A percentile compares a stretch with the other conserved stretches of the same genome.
These are phyloP conservation scores for Epichloe festucae DNA, from an alignment of 2,329 filamentous ascomycete species.

Conservation along the genomic window DNA sequence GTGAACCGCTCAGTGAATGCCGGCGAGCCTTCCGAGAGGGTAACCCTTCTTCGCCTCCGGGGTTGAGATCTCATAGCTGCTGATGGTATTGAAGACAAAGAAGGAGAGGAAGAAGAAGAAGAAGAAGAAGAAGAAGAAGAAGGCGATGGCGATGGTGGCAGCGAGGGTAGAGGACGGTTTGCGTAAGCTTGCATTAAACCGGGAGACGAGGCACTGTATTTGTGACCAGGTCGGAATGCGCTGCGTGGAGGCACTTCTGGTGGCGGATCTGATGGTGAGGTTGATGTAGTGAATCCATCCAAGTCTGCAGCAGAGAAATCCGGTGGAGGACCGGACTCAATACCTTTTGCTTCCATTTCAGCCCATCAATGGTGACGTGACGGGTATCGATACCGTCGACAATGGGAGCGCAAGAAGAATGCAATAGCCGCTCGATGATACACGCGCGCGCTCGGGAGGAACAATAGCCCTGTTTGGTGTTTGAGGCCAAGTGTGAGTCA, in stretches of 20 bases:
- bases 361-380: neutral
- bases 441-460: neutral
- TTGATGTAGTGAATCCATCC: neutral
- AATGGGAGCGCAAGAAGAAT: neutral
- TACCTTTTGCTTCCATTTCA: neutral
- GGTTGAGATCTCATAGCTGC: neutral
- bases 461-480: neutral
- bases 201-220: constrained; percentile 4
- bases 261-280: neutral
- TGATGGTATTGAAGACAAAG: neutral
- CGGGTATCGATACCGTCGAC: neutral
- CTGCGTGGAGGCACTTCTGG: neutral
- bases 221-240: neutral
- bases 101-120: neutral
- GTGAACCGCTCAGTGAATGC: neutral
- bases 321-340: neutral
- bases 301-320: neutral
- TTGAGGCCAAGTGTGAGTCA: neutral
- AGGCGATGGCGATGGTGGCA: constrained; percentile 5
- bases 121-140: too few species aligned
- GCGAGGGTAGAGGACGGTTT: constrained; percentile 10
- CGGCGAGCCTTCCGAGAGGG: neutral
- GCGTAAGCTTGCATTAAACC: constrained; percentile 8
- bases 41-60: neutral
- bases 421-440: neutral